Base-by-base conservation (phyloP, 495 filamentous ascomycete genomes). In the Zalerion maritima region DNA sequence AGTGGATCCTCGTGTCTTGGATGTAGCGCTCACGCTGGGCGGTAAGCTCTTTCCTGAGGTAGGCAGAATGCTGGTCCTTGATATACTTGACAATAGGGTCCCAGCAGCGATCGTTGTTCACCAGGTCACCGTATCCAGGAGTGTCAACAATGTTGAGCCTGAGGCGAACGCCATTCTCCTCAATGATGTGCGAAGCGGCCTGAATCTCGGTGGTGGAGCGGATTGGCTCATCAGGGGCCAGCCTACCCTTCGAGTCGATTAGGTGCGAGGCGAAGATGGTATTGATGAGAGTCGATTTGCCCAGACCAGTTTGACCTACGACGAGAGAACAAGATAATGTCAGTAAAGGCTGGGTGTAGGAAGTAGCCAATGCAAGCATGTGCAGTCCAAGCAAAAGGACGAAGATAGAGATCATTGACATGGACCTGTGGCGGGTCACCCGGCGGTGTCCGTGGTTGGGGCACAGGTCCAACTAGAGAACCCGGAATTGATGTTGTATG, bases 1-100 rank as follows among this genome's bases (percentile, higher is more conserved):
- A 96, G 69, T 99, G 89, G 43, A 99, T 93, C 36, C 89, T 79
- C 41, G 89, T 96, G 57, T 99, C 89, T 62, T 93, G 86, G 42
- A 99, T 94, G 53, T 99, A 96, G 41, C 89, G 81, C 57, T 99
- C 89, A 56, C 89, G 81, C 67, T 99, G 91, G 41, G 89, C 89
- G n/a, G 89, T 96, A 42, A 99, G 84, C 52, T 99, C 89, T 67
- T 99, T 99, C 55, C 91, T 80, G 28, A 99, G 81, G 62, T 94
- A 99, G 44, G 91, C 85, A n/a, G 82, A 91, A 67, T 99, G 91
- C 64, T 99, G 89, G 60, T 99, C 91, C 69, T 99, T 99, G 70
- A 99, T 99, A 62, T 99, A 99, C 64, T 96, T 96, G 63, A 99
- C 86, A 52, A 99, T 99, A 28, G 91, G 87, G 45, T 91, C 78